Percentiles rank a stretch among this genome's conserved stretches.
Conservation (phyloP, 1,139 yeast genomes). For the Blastobotrys arbuscula region DNA sequence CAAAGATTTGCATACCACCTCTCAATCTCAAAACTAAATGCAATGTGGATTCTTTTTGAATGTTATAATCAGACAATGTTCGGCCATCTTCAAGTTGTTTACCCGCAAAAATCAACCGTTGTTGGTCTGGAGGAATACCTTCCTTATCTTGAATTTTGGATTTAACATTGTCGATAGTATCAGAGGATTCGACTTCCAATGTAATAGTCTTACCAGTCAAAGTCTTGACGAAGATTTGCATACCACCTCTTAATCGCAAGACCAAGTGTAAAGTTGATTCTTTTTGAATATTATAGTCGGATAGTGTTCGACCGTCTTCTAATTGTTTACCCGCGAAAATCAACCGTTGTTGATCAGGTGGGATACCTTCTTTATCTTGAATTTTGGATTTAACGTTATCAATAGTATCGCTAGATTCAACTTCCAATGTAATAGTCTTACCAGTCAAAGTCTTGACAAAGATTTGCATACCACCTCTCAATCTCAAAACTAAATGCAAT, state of each 20-base stretch:
- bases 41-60: conserved; percentile 86
- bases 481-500: conserved; percentile 76
- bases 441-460: conserved; percentile 75
- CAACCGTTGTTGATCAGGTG: conserved; percentile 91
- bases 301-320: conserved; percentile 88
- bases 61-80: conserved; percentile 89
- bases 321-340: conserved; percentile 93
- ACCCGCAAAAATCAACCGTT: conserved; percentile 88
- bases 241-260: conserved; percentile 87
- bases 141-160: conserved; percentile 92
- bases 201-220: conserved; percentile 77
- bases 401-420: conserved; percentile 89
- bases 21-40: conserved; percentile 85
- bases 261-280: conserved; percentile 87
- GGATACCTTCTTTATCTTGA: conserved; percentile 93
- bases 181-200: conserved; percentile 85
- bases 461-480: conserved; percentile 77
- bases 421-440: conserved; percentile 83
- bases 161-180: conserved; percentile 91
- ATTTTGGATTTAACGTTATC: conserved; percentile 92
- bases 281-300: conserved; percentile 93
- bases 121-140: conserved; percentile 94
- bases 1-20: conserved; percentile 65
- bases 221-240: not conserved
- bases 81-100: conserved; percentile 93